Conservation (phyloP, 176 grass and related monocot genomes). For the barley (Hordeum vulgare) region DNA sequence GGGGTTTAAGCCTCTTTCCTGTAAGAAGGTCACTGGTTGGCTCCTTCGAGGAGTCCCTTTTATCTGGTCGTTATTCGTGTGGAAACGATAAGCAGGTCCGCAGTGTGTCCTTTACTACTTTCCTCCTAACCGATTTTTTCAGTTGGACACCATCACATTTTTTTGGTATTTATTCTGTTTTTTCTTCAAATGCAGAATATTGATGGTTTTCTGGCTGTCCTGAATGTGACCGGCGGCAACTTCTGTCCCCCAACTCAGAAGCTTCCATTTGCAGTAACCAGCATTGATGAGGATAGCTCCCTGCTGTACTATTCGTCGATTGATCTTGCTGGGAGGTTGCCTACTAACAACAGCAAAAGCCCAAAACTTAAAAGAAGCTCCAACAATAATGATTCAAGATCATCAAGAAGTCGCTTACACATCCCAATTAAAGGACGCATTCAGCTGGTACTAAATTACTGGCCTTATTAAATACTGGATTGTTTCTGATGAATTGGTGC, state of each 20-base stretch:
- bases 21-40: conserved; percentile 77
- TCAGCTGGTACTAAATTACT: conserved; percentile 72
- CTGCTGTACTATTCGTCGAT: conserved; percentile 88
- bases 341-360: conserved; percentile 45
- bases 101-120: background rate
- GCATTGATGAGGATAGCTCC: conserved; percentile 81
- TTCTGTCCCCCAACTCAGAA: conserved; percentile 87
- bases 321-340: conserved; percentile 57
- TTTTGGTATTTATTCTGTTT: conserved; percentile 18
- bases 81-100: conserved; percentile 77
- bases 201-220: conserved; percentile 86
- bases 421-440: conserved; percentile 90
- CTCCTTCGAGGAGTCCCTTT: conserved; percentile 96
- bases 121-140: background rate
- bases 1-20: conserved; percentile 41
- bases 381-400: conserved; percentile 62
- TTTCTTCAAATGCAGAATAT: conserved; percentile 54
- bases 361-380: conserved; percentile 55
- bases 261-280: conserved; percentile 82
- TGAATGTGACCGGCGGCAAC: conserved; percentile 81
- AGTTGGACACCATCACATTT: background rate
- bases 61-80: conserved; percentile 84
- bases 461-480: conserved; percentile 5
- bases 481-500: background rate
- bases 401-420: conserved; percentile 61